phyloP scores from a whole-genome alignment of 306 rosid genomes.

The Rosa lucieae region DNA sequence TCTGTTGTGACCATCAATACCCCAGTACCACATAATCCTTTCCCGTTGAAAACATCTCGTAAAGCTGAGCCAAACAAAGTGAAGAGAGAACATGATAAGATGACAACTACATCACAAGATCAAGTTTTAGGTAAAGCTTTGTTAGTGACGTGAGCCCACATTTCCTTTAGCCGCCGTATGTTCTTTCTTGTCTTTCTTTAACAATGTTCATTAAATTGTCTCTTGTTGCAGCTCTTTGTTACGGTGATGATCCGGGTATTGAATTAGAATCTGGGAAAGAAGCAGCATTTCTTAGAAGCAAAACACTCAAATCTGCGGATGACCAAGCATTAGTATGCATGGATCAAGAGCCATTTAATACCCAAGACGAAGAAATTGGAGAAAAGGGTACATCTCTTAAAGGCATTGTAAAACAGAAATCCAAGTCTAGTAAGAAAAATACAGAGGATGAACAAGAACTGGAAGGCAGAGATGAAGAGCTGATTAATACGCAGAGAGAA shows the following conservation, averaged over 20 bases:
- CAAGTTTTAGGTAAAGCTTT: slow-evolving; percentile 48
- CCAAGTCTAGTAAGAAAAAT: slow-evolving; percentile 36
- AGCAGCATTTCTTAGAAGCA: neutral
- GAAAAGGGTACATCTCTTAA: slow-evolving; percentile 5
- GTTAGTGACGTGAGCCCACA: slow-evolving; percentile 5
- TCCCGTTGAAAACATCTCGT: slow-evolving; percentile 46
- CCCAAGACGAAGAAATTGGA: slow-evolving; percentile 21
- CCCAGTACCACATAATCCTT: slow-evolving; percentile 43
- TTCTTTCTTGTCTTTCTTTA: neutral
- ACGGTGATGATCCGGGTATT: slow-evolving; percentile 27
- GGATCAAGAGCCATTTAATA: slow-evolving; percentile 3
- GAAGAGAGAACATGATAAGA: slow-evolving; percentile 30
- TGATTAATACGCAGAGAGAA: slow-evolving; percentile 2
- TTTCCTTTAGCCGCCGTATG: slow-evolving; percentile 10
- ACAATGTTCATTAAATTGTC: slow-evolving; percentile 21
- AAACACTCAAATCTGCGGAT: neutral
- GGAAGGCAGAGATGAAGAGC: slow-evolving; percentile 38
- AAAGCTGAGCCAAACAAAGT: slow-evolving; percentile 38
- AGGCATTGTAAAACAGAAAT: slow-evolving; percentile 38
- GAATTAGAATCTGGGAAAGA: slow-evolving; percentile 49
- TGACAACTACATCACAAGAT: slow-evolving; percentile 36
- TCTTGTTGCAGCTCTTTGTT: slow-evolving; percentile 46
- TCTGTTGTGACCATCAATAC: slow-evolving; percentile 57
- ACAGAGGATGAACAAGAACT: slow-evolving; percentile 23
- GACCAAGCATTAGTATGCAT: slow-evolving; percentile 16